Evolutionary conservation across 2,329 filamentous ascomycete genomes (phyloP).

Genomic region (Akanthomyces muscarius): DNA sequence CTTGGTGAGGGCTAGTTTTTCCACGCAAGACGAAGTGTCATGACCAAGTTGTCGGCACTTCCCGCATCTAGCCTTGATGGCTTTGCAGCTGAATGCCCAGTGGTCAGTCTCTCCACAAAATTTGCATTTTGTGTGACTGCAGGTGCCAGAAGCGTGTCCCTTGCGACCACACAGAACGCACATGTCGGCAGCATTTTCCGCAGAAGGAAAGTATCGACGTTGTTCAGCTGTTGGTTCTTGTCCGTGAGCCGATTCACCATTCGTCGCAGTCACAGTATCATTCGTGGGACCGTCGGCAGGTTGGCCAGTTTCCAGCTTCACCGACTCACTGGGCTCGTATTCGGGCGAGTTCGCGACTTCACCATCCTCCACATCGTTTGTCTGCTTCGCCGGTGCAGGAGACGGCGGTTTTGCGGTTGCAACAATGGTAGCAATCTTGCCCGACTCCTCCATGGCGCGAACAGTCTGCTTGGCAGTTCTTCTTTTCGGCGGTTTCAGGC

Average conservation of each 20-base stretch:
- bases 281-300: not conserved
- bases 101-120: conserved; percentile 47
- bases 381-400: not conserved
- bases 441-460: conserved; percentile 25
- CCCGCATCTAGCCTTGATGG: conserved; percentile 42
- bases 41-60: conserved; percentile 65
- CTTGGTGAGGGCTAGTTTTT: conserved; percentile 50
- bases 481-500: conserved; percentile 29
- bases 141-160: conserved; percentile 44
- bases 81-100: conserved; percentile 48
- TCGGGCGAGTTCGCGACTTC: conserved; percentile 9
- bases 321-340: conserved; percentile 15
- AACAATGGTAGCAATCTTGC: conserved; percentile 22
- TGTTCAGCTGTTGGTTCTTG: conserved; percentile 25
- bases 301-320: conserved; percentile 13
- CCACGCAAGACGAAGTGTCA: conserved; percentile 44
- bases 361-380: conserved; percentile 1
- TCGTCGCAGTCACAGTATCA: not conserved
- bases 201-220: conserved; percentile 49
- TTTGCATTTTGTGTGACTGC: conserved; percentile 44
- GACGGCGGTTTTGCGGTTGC: not conserved
- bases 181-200: conserved; percentile 37
- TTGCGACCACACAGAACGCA: conserved; percentile 50
- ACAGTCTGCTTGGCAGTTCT: conserved; percentile 29
- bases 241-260: conserved; percentile 20